Base-by-base conservation (phyloP, 495 filamentous ascomycete genomes). In the Aspergillus panamensis region DNA sequence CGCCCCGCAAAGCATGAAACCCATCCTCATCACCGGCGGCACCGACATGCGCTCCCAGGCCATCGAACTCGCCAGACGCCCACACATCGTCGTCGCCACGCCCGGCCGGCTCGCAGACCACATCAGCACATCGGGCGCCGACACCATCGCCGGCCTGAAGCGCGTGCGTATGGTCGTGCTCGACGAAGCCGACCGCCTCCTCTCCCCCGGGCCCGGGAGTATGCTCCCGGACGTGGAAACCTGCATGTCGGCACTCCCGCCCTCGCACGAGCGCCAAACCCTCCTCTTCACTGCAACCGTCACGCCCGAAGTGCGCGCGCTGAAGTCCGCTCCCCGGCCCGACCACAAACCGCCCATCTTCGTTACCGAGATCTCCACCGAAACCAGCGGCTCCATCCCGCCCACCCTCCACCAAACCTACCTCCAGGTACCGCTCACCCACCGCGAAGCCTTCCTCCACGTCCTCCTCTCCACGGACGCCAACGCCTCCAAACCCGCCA, bases 201-300 rank as follows among this genome's bases (percentile, higher is more conserved):
- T 99, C 16, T 83, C 89, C 25, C 80, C 84, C 25, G 85, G 83
- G 32, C 77, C 79, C 6, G 92, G 91, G 10, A 91, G 87, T 74
- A 96, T 96, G 92, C 79, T 96, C n/a, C 85, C 89, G 20, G 94
- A 97, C 69, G 82, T 99, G 2, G 91, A 92, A 65, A 90, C 87
- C 45, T 96, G 92, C 66, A 78, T 99, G 4, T 82, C 80, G 5
- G 83, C 85, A 2, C 82, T 97, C 1, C 93, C 94, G 1, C 83
- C 91, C 0, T 72, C 80, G 0, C 67, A 76, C 2, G 78, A 90
- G 63, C 83, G 94, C 13, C 95, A 96, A 62, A 96, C 92, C 9
- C 84, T 92, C 40, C 84, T 97, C n/a, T 98, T 97, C 77, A 98
- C 94, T 2, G 94, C 94, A 12, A 98, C 94, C 4, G 80, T 97